Percentiles rank a stretch among this genome's conserved stretches.
phyloP scores from a whole-genome alignment of 208 protist genomes.

The Angomonas ambiguus region DNA sequence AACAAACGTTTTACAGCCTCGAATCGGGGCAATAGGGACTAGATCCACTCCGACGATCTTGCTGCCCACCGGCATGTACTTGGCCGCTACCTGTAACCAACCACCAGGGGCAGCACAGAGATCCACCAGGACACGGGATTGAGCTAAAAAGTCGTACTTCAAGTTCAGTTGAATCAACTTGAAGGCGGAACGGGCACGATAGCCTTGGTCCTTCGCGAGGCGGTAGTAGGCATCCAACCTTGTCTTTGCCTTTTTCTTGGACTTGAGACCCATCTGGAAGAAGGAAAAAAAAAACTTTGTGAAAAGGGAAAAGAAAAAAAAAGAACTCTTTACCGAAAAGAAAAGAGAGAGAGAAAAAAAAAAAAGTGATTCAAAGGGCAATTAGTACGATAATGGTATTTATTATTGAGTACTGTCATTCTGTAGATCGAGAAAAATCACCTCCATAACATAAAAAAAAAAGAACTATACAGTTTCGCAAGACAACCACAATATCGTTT shows the following conservation, averaged over 20 bases:
- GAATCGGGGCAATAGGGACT: slow-evolving; percentile 98
- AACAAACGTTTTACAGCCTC: slow-evolving; percentile 92
- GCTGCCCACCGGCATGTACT: slow-evolving; percentile 95
- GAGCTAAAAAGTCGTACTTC: slow-evolving; percentile 98
- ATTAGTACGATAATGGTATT: slow-evolving; percentile 10
- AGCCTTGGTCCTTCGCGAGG: slow-evolving; percentile 98
- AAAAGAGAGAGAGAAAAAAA: slow-evolving; percentile 12
- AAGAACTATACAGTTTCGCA: neutral
- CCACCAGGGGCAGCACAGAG: slow-evolving; percentile 98
- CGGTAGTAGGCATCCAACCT: slow-evolving; percentile 96
- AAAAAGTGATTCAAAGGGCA: slow-evolving; percentile 1
- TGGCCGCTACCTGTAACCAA: slow-evolving; percentile 94
- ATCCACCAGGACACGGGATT: slow-evolving; percentile 90
- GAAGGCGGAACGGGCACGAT: slow-evolving; percentile 98
- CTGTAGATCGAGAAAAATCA: too few relatives aligned
- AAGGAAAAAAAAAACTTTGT: slow-evolving; percentile 1
- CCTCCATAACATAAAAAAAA: slow-evolving; percentile 1
- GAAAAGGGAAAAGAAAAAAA: slow-evolving; percentile 6
- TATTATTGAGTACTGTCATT: too few relatives aligned
- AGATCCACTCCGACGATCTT: slow-evolving; percentile 98
- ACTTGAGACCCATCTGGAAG: slow-evolving; percentile 78
- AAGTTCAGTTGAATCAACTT: slow-evolving; percentile 99
- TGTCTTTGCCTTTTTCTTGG: slow-evolving; percentile 92
- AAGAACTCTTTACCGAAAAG: slow-evolving; percentile 8
- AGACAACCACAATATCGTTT: neutral